Evolutionary conservation across 2,329 filamentous ascomycete genomes (phyloP), one percentile per base, ranked within the genome.

Genomic region (Nakataea oryzae): DNA sequence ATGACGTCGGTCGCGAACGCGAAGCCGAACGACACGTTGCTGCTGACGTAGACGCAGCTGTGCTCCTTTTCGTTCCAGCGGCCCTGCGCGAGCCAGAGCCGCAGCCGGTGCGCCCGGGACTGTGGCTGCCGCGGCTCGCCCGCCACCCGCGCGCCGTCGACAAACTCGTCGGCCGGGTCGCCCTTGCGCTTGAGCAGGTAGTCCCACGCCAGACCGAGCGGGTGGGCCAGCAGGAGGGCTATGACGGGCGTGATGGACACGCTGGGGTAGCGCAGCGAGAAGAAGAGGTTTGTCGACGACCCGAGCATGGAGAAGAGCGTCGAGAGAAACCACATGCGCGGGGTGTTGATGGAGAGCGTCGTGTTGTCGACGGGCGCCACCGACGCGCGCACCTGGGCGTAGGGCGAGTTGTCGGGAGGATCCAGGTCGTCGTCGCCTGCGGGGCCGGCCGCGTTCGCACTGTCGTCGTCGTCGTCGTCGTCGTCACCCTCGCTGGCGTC

Each of bases 1-100:
- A 96, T 95, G 63, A 95, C 88, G 76, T 95, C 90, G 30, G 91
- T 95, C 9, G 90, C 90, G 74, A 95, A 95, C 29, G 91, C 90
- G 74, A 95, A 95, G 2, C 90, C 91, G 71, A 95, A 95, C 26
- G 90, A 91, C 55, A 95, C 90, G 70, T 95, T 95, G 75, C 90
- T 93, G 78, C 88, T 91, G 68, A 95, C 91, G 68, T 95, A 95
- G 60, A 95, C 90, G 70, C 90, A 95, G 55, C 88, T 90, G 73
- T 95, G 91, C 72, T 95, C 90, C 72, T 95, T 95, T 71, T 92
- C 87, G 70, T 95, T 95, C 91, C 91, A 95, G 47, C 78, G 81
- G 3, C 90, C 90, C 73, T 93, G 90, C 1, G 86, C 86, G 30
- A 93, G 78, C 90, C 90, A 95, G 47, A 89, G 77, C 58, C 89